phyloP scores from a whole-genome alignment of 495 filamentous ascomycete species.

The Amorphotheca resinae region DNA sequence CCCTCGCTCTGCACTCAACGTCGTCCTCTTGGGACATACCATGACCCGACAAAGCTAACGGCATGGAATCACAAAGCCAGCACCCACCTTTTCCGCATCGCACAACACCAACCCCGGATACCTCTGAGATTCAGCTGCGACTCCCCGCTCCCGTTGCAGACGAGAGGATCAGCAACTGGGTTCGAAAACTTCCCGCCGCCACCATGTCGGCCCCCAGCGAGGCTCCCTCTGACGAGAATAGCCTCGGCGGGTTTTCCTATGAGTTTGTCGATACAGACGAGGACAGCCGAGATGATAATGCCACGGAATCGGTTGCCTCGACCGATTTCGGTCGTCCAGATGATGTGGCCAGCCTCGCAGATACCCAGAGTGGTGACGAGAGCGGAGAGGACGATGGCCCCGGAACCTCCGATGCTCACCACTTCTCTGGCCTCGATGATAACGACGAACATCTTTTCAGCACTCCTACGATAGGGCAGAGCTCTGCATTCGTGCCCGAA shows the following conservation, averaged over 20 bases:
- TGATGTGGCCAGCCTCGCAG: constrained; percentile 41
- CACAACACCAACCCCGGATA: constrained; percentile 1
- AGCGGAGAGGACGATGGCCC: constrained; percentile 28
- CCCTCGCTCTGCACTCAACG: too few species aligned
- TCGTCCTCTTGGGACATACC: constrained; percentile 14
- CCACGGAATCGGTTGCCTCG: constrained; percentile 41
- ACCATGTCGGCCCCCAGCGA: constrained; percentile 33
- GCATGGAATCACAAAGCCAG: constrained; percentile 16
- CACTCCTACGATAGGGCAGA: constrained; percentile 19
- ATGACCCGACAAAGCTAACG: constrained; percentile 19
- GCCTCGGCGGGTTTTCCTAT: constrained; percentile 43
- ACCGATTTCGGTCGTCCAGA: constrained; percentile 29
- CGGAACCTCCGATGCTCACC: constrained; percentile 11
- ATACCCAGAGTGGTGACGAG: constrained; percentile 31
- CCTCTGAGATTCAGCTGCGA: constrained; percentile 23
- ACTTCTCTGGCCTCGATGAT: constrained; percentile 18
- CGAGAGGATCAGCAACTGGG: constrained; percentile 36
- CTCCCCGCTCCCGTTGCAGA: constrained; percentile 38
- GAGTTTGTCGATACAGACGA: constrained; percentile 38
- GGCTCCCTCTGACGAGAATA: constrained; percentile 27
- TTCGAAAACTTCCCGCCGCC: constrained; percentile 35
- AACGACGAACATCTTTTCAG: constrained; percentile 20
- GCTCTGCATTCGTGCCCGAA: constrained; percentile 20
- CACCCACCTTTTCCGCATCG: constrained; percentile 2
- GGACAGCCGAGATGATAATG: constrained; percentile 31